phyloP scores from a whole-genome alignment of 2,329 filamentous ascomycete species.

The Cladophialophora carrionii region DNA sequence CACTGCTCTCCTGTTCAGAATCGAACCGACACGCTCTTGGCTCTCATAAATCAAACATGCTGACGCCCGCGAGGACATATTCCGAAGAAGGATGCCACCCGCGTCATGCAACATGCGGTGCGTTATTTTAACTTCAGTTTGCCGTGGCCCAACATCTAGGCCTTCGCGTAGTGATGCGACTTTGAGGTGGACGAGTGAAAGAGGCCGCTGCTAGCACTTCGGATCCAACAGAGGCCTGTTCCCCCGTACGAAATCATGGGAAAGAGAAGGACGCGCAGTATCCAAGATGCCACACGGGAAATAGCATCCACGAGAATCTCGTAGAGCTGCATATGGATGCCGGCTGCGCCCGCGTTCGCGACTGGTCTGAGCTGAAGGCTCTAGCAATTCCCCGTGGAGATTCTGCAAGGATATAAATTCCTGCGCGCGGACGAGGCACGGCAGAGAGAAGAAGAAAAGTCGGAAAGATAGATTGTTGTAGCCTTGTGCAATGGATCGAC shows the following conservation, averaged over 20 bases:
- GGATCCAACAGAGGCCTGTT: background rate
- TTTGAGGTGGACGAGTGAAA: background rate
- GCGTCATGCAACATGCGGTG: slow-evolving; percentile 14
- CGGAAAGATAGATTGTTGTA: background rate
- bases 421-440: no score
- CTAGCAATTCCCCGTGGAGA: background rate
- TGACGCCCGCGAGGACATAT: slow-evolving; percentile 4
- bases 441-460: background rate
- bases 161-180: background rate
- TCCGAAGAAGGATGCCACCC: slow-evolving; percentile 10
- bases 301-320: background rate
- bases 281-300: no score
- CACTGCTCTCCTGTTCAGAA: slow-evolving; percentile 11
- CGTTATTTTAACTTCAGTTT: background rate
- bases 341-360: background rate
- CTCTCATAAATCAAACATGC: background rate
- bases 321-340: background rate
- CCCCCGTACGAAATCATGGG: background rate
- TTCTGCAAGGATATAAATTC: background rate
- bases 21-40: slow-evolving; percentile 2
- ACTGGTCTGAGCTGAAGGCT: background rate
- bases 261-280: background rate
- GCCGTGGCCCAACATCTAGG: background rate
- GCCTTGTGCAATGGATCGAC: slow-evolving; percentile 1
- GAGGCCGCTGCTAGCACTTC: background rate